Evolutionary conservation across 1,284 basidiomycete genomes (phyloP).

Genomic region (Trametes polyzona): DNA sequence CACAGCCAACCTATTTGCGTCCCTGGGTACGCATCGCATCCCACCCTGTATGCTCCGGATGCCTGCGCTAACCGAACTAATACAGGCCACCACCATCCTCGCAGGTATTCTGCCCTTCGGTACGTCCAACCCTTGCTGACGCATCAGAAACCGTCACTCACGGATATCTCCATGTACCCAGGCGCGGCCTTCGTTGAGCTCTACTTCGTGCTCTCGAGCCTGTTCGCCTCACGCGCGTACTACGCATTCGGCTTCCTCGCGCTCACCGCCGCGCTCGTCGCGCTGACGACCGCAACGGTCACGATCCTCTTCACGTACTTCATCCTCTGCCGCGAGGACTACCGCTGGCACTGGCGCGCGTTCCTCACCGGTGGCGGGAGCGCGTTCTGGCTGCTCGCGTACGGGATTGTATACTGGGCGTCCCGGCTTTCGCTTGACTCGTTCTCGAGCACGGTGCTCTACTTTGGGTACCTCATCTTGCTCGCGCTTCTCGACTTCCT

Average conservation of each 20-base stretch:
- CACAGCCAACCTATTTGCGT: constrained; percentile 80
- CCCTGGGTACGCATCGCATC: constrained; percentile 60
- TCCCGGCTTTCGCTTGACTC: constrained; percentile 86
- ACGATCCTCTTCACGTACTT: constrained; percentile 94
- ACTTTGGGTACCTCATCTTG: constrained; percentile 90
- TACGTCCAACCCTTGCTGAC: constrained; percentile 32
- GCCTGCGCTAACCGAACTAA: constrained; percentile 12
- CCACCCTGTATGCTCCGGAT: neutral
- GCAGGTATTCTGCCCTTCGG: constrained; percentile 94
- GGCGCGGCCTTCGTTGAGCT: constrained; percentile 95
- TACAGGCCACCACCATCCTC: constrained; percentile 77
- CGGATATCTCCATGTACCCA: constrained; percentile 35
- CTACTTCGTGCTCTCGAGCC: constrained; percentile 91
- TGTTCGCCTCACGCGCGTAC: constrained; percentile 94
- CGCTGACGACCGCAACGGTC: constrained; percentile 88
- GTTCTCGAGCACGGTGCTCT: constrained; percentile 83
- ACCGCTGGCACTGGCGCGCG: constrained; percentile 97
- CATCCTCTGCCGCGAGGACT: constrained; percentile 93
- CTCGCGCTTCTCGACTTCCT: constrained; percentile 88
- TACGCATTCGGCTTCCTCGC: constrained; percentile 97
- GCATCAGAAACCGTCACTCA: neutral
- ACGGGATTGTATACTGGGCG: constrained; percentile 88
- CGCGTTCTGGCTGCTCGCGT: constrained; percentile 90
- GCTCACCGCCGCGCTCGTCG: constrained; percentile 85
- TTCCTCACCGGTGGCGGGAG: constrained; percentile 95